These are phyloP conservation scores for Tagetes patula DNA, from an alignment of 129 eudicot genomes.

Conservation along the genomic window DNA sequence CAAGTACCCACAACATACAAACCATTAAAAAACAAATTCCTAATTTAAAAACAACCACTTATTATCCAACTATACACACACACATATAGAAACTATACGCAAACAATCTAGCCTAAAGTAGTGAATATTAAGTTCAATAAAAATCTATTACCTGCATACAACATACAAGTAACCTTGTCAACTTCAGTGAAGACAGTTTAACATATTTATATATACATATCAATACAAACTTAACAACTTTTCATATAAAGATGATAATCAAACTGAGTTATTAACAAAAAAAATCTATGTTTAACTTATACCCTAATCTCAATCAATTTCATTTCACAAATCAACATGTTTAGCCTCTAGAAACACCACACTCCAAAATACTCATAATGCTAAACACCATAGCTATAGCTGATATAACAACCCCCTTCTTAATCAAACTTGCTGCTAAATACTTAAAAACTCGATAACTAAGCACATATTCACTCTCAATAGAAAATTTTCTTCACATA, in stretches of 20 bases:
- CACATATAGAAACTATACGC: constrained; percentile 11
- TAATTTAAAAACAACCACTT: constrained; percentile 5
- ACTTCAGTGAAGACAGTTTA: neutral
- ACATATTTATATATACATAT: neutral
- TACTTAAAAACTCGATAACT: neutral
- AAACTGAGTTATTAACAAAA: no score
- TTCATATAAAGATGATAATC: neutral
- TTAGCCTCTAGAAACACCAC: neutral
- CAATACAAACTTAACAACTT: neutral
- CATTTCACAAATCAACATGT: neutral
- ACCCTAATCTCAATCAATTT: neutral
- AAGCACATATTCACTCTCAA: no score
- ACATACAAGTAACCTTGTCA: neutral
- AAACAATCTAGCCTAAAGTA: neutral
- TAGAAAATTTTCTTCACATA: neutral
- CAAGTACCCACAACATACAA: constrained; percentile 16
- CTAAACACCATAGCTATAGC: neutral
- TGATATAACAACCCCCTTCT: neutral
- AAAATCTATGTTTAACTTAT: neutral
- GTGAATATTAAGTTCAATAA: neutral
- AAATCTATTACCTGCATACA: neutral
- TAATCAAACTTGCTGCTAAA: neutral
- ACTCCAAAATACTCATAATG: neutral
- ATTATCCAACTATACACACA: neutral
- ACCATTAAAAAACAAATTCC: no score